Percentiles rank a stretch among this genome's conserved stretches.
Conservation (phyloP, 2,329 filamentous ascomycete genomes). For the Cladophialophora exuberans region DNA sequence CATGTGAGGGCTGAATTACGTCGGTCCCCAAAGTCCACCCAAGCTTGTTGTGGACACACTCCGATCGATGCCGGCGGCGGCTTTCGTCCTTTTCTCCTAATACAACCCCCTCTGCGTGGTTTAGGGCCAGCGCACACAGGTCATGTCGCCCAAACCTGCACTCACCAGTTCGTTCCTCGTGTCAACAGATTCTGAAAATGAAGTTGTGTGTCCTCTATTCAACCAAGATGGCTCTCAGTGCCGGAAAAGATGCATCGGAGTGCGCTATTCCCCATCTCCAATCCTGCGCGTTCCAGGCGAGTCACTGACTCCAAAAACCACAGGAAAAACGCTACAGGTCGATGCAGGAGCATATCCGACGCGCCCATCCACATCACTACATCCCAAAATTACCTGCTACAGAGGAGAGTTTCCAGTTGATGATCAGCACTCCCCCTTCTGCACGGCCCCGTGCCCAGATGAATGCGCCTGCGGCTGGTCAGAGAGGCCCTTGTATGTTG, state of each 20-base stretch:
- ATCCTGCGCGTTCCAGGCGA: conserved; percentile 28
- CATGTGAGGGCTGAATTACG: conserved; percentile 28
- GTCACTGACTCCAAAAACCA: conserved; percentile 39
- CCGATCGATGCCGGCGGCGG: conserved; percentile 32
- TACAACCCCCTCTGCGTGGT: conserved; percentile 20
- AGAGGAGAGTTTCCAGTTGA: conserved; percentile 94
- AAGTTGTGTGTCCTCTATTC: conserved; percentile 92
- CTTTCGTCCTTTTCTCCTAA: conserved; percentile 28
- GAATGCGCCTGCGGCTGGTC: conserved; percentile 35
- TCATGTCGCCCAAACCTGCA: conserved; percentile 86
- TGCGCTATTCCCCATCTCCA: conserved; percentile 47
- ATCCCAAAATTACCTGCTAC: conserved; percentile 97
- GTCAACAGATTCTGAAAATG: conserved; percentile 81
- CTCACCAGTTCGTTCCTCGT: conserved; percentile 90
- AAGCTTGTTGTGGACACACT: conserved; percentile 30
- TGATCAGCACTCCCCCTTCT: conserved; percentile 88
- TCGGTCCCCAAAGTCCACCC: conserved; percentile 27
- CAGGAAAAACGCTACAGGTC: conserved; percentile 96
- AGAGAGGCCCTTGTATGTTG: conserved; percentile 34
- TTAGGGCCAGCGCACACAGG: conserved; percentile 39
- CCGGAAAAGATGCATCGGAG: conserved; percentile 95
- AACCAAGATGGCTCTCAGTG: conserved; percentile 97
- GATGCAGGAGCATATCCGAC: conserved; percentile 98
- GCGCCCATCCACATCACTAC: conserved; percentile 95
- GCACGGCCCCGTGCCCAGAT: conserved; percentile 63